These are phyloP conservation scores for Silybum marianum DNA, from an alignment of 129 eudicot species.

Conservation along the genomic window DNA sequence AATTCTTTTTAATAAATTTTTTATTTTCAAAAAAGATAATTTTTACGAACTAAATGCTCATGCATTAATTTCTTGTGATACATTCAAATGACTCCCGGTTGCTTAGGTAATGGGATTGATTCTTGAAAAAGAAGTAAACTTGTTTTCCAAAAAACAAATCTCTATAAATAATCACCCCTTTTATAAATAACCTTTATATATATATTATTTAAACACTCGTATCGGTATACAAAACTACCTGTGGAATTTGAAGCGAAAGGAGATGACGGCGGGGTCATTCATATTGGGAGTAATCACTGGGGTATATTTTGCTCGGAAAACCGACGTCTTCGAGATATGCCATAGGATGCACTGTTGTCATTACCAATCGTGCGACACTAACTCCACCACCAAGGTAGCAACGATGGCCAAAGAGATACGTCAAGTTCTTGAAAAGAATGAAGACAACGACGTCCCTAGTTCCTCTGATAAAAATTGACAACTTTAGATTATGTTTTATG, in stretches of 20 bases:
- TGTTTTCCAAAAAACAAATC: neutral
- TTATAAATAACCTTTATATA: too few relatives aligned
- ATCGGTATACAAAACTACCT: neutral
- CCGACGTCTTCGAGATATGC: neutral
- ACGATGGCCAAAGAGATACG: neutral
- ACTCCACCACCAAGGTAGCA: neutral
- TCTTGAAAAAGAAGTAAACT: neutral
- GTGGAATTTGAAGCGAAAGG: neutral
- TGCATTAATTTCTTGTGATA: too few relatives aligned
- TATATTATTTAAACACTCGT: neutral
- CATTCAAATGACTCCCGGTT: too few relatives aligned
- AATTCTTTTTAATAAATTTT: too few relatives aligned
- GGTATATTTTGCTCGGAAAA: neutral
- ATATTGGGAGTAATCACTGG: neutral
- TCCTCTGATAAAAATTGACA: neutral
- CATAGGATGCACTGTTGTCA: neutral
- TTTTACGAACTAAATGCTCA: too few relatives aligned
- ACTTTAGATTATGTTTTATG: neutral
- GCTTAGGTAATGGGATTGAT: neutral
- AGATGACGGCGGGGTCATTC: neutral
- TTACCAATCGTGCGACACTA: neutral
- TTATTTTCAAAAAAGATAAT: too few relatives aligned
- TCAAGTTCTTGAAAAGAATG: neutral
- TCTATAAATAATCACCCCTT: neutral
- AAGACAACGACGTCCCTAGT: neutral